Base-by-base conservation (phyloP, 257 asterid species). In the Haberlea rhodopensis region DNA sequence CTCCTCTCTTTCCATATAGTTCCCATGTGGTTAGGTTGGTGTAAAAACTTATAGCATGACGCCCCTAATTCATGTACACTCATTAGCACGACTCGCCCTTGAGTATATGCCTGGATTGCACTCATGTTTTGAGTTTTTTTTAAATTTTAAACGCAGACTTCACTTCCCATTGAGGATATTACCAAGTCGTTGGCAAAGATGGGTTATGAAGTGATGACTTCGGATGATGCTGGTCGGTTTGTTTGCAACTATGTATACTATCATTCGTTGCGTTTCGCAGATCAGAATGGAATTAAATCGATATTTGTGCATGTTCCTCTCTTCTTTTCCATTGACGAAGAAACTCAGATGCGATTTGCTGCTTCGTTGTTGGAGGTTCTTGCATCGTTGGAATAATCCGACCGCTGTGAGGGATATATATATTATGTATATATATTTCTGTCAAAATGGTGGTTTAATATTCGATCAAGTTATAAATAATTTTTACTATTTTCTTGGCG, bases 231-330 rank as follows among this genome's bases (percentile, higher is more conserved):
- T 1, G 98, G 98, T 32, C 85, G 97, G 29, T 91, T 91, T 13
- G 98, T 91, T 7, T 91, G 98, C 94, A 91, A 91, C 55, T 91
- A 91, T 54, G 94, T 91, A 60, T 91, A 92, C 85, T 92, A 92
- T 71, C 98, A 89, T 71, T 92, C 97, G 49, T 76, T 92, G 83
- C 84, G 92, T 32, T 89, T 92, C 53, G 92, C 97, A 0, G 97
- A 89, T 80, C 89, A 81, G 73, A 92, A 84, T 49, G 96, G 96
- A 68, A 75, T 82, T 21, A 80, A 80, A 68, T 89, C 97, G 4
- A 78, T 91, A 64, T 89, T 92, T 77, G 95, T 89, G 73, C 98
- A 92, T n/a, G 95, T 92, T 46, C 98, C 97, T 37, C 97, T 87
- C 73, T 92, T 92, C 96, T 84, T 79, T 73, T 85, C 94, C 18